A percentile compares a stretch with the other conserved stretches of the same genome.
These are phyloP conservation scores for Tolypocladium tundrense DNA, from an alignment of 2,329 filamentous ascomycete genomes.

Conservation along the genomic window DNA sequence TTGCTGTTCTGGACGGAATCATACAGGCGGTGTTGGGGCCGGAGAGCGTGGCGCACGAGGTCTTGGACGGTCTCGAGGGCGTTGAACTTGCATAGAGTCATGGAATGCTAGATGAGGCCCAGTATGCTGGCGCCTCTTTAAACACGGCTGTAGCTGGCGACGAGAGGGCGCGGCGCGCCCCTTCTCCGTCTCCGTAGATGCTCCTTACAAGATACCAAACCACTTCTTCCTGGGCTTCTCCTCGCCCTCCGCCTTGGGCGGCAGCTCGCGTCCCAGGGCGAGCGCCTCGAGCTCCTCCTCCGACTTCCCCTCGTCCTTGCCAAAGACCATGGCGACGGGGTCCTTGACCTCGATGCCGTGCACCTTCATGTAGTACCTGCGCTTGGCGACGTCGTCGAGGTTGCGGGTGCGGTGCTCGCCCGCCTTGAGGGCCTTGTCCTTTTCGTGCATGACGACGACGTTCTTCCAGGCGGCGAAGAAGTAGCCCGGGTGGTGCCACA, in stretches of 20 bases:
- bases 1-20: slow-evolving; percentile 61
- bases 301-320: slow-evolving; percentile 23
- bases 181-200: background rate
- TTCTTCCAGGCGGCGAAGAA: slow-evolving; percentile 56
- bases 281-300: slow-evolving; percentile 24
- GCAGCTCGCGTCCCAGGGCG: slow-evolving; percentile 25
- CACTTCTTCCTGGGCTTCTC: slow-evolving; percentile 56
- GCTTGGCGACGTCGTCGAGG: slow-evolving; percentile 80
- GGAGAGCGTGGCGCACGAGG: slow-evolving; percentile 76
- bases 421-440: slow-evolving; percentile 58
- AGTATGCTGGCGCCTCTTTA: background rate
- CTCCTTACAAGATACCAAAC: slow-evolving; percentile 65
- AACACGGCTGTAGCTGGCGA: background rate
- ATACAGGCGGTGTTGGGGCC: slow-evolving; percentile 66
- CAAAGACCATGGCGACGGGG: slow-evolving; percentile 38
- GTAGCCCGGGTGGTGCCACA: slow-evolving; percentile 58
- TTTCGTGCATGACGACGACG: slow-evolving; percentile 67
- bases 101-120: background rate
- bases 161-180: background rate
- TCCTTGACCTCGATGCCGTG: slow-evolving; percentile 65
- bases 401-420: slow-evolving; percentile 61
- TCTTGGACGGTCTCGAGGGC: slow-evolving; percentile 68
- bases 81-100: slow-evolving; percentile 53
- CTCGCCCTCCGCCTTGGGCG: slow-evolving; percentile 14
- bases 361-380: slow-evolving; percentile 72